Base-by-base conservation (phyloP, 768 basidiomycete genomes). In the Stropharia rugosoannulata region DNA sequence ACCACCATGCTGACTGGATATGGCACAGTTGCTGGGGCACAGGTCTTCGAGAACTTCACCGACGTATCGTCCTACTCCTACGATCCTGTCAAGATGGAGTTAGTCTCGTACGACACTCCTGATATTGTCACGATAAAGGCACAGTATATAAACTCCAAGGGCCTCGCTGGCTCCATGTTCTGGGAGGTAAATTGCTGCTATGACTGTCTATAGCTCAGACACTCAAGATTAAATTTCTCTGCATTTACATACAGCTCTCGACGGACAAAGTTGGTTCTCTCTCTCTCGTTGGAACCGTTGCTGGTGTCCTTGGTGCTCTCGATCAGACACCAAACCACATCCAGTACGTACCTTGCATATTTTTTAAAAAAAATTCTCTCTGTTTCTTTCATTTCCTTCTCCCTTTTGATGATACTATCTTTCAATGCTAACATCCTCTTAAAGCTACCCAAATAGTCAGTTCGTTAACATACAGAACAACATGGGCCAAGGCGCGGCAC, bases 11-110 rank as follows among this genome's bases (percentile, higher is more conserved):
- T 8, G 47, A 38, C 42, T 27, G 18, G n/a, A 48, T n/a, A 37
- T 57, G 37, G 19, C 10, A 27, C 47, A 73, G 75, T 83, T 22
- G 73, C 80, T 16, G 82, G 81, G 13, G 80, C 86, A 5, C 68
- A 78, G 51, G 81, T 90, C 40, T 80, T 76, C 64, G 84, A 91
- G 66, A 89, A 93, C 66, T 70, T 76, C 3, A 80, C 76, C 4
- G 83, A 88, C 55, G 82, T 90, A n/a, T 78, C 87, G 10, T 85
- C 85, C 59, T 93, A 91, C 68, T 87, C 87, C 11, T 93, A 91
- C 69, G 84, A 93, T 66, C 65, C 83, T 3, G 59, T 72, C n/a
- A 87, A 78, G 62, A 70, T 72, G 54, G 87, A 90, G 64, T 77
- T 92, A 22, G 84, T 93, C 32, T 85, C 84, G 3, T 92, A 91